Evolutionary conservation across 176 grass and related monocot genomes (phyloP), one percentile per base, ranked within the genome.

Genomic region (Hordeum marinum): DNA sequence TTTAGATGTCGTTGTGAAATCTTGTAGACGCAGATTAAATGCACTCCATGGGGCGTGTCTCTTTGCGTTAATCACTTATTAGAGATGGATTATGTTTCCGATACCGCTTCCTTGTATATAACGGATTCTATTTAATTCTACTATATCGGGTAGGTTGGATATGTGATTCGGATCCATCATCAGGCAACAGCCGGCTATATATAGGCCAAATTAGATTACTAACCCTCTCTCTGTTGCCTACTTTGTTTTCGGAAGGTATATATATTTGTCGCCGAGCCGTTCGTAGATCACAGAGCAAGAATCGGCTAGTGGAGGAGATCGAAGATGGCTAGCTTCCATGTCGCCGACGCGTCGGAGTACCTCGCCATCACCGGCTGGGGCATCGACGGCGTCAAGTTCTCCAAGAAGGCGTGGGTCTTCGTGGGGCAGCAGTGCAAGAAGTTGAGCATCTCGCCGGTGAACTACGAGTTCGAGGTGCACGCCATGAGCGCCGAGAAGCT

Each of bases 401-500:
- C 87, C 8, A 96, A 96, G 85, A 96, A 96, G 89, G 75, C 91
- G 17, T 90, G 86, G 83, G 60, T 96, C 2, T 45, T 87, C 32
- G 63, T 73, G 1, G 89, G 91, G 0, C 94, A 96, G 43, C 58
- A 79, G n/a, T 96, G 89, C 70, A 91, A 87, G 37, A 50, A 31
- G 64, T 96, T 96, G 55, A 89, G 93, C 89, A 86, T 93, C 72
- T 90, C 87, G 1, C 94, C 94, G 0, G 91, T 93, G 1, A 93
- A 90, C 85, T 97, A 97, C 82, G 88, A 83, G 58, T 97, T 93
- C 82, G 90, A 97, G 92, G 94, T 97, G 66, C 88, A 92, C 82
- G 94, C 94, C 24, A 97, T 94, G 94, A 97, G 94, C 90, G 84
- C 88, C 26, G 94, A 97, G 78, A 97, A 97, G 87, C 92, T 97